Evolutionary conservation across 768 basidiomycete genomes (phyloP).

Genomic region (Leccinum rimulosum): DNA sequence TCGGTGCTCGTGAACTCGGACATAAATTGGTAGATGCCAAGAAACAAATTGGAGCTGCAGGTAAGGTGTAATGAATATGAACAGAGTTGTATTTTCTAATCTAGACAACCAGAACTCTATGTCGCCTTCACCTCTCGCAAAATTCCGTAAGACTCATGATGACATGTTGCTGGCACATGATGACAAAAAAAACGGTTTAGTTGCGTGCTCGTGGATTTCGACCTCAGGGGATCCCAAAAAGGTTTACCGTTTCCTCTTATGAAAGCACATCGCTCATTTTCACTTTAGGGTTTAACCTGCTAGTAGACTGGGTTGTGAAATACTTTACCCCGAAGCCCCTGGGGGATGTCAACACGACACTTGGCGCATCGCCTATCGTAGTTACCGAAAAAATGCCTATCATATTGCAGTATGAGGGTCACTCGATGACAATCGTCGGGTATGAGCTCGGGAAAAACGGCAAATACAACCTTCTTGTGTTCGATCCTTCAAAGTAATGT

Average conservation of each 20-base stretch:
- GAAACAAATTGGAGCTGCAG: slow-evolving; percentile 83
- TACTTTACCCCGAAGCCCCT: slow-evolving; percentile 56
- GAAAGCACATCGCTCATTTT: neutral
- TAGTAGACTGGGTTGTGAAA: slow-evolving; percentile 71
- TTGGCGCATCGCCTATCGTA: slow-evolving; percentile 48
- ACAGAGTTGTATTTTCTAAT: neutral
- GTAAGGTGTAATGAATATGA: slow-evolving; percentile 34
- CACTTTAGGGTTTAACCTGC: slow-evolving; percentile 39
- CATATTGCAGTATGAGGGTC: slow-evolving; percentile 78
- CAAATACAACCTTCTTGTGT: slow-evolving; percentile 61
- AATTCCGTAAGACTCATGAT: slow-evolving; percentile 63
- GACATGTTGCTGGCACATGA: neutral
- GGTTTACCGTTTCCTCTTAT: slow-evolving; percentile 35
- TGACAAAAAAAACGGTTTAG: slow-evolving; percentile 32
- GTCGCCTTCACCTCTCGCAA: slow-evolving; percentile 75
- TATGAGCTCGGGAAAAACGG: slow-evolving; percentile 67
- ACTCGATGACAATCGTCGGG: slow-evolving; percentile 86
- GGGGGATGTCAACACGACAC: slow-evolving; percentile 43
- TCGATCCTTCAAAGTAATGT: slow-evolving; percentile 72
- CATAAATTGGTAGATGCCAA: slow-evolving; percentile 49
- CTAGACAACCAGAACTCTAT: slow-evolving; percentile 54
- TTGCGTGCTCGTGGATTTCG: slow-evolving; percentile 64
- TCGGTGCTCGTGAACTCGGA: slow-evolving; percentile 62
- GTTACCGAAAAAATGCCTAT: slow-evolving; percentile 72
- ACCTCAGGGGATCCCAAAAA: slow-evolving; percentile 41